These are phyloP conservation scores for Cordia subcordata DNA, from an alignment of 257 asterid species.

Conservation along the genomic window DNA sequence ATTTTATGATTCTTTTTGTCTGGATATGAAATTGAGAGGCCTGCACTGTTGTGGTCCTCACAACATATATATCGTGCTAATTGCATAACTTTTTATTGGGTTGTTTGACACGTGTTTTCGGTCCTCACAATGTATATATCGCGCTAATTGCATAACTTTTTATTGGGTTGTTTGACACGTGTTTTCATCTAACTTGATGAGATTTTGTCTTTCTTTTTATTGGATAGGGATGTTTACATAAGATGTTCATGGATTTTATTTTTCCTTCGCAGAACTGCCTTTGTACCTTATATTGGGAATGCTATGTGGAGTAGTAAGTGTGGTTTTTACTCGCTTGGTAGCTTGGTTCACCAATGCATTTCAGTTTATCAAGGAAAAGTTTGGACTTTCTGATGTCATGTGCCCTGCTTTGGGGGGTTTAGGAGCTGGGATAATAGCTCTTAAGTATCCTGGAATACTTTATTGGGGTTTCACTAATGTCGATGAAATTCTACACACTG, in stretches of 20 bases:
- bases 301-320: slow-evolving; percentile 97
- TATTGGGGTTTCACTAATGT: slow-evolving; percentile 99
- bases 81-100: too few species aligned
- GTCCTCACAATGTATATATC: too few species aligned
- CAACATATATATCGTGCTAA: too few species aligned
- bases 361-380: slow-evolving; percentile 57
- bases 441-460: slow-evolving; percentile 85
- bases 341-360: slow-evolving; percentile 68
- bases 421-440: slow-evolving; percentile 98
- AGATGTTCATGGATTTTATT: slow-evolving; percentile 15
- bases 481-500: slow-evolving; percentile 93
- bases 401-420: slow-evolving; percentile 97
- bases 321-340: slow-evolving; percentile 73
- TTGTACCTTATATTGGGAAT: slow-evolving; percentile 91
- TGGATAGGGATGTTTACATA: slow-evolving; percentile 16
- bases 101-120: too few species aligned
- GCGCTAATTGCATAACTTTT: too few species aligned
- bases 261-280: slow-evolving; percentile 75
- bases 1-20: too few species aligned
- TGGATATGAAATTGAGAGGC: too few species aligned
- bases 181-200: background rate
- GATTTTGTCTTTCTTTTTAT: background rate
- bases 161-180: too few species aligned
- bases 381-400: slow-evolving; percentile 79
- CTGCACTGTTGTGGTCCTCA: too few species aligned